Evolutionary conservation across 495 filamentous ascomycete genomes (phyloP).

Genomic region (Hypomontagnella submonticulosa): DNA sequence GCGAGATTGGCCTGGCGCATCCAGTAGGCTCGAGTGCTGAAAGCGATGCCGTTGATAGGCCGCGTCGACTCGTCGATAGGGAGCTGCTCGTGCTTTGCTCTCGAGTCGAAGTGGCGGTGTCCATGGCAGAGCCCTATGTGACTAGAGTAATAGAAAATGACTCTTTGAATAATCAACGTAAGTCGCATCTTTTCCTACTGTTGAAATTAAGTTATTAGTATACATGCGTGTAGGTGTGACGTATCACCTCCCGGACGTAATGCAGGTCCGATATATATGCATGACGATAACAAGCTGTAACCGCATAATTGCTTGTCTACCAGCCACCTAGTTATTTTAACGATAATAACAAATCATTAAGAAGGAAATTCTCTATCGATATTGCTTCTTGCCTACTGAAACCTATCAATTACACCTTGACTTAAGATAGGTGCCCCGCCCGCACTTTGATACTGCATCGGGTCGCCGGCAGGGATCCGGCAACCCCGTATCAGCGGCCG

Average conservation of each 20-base stretch:
- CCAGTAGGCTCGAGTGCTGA: slow-evolving; percentile 56
- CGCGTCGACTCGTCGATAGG: slow-evolving; percentile 38
- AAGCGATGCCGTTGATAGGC: slow-evolving; percentile 50
- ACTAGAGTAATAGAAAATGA: neutral
- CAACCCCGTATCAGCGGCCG: slow-evolving; percentile 31
- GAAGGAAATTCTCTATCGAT: neutral
- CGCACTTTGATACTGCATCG: slow-evolving; percentile 15
- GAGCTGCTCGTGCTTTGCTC: slow-evolving; percentile 19
- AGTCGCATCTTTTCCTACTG: slow-evolving; percentile 8
- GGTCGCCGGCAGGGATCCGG: slow-evolving; percentile 18
- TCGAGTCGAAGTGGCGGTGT: slow-evolving; percentile 22
- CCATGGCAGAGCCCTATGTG: slow-evolving; percentile 16
- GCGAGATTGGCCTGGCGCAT: slow-evolving; percentile 62
- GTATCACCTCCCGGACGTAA: no score
- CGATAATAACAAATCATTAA: neutral
- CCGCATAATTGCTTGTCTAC: neutral
- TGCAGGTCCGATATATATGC: neutral
- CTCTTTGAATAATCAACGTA: neutral
- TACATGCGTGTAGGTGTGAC: neutral
- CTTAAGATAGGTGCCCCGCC: slow-evolving; percentile 14
- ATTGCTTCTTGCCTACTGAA: neutral
- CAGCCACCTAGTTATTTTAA: slow-evolving; percentile 8
- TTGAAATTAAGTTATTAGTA: neutral
- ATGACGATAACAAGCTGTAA: neutral
- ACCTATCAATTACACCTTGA: slow-evolving; percentile 8